phyloP scores from a whole-genome alignment of 1,284 basidiomycete species.

The Lignosus rhinocerotis region DNA sequence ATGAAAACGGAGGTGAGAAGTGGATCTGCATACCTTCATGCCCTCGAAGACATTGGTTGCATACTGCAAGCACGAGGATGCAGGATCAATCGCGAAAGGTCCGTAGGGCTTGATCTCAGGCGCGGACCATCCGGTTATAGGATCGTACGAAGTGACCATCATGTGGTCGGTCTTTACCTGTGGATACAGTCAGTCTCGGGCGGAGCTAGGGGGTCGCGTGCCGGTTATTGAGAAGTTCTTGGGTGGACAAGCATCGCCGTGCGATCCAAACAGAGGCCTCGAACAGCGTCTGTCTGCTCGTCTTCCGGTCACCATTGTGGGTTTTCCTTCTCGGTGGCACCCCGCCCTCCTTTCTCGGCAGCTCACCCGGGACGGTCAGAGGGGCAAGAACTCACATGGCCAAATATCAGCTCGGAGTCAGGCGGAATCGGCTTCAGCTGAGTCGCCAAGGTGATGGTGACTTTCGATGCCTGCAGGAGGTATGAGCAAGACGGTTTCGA shows the following conservation, averaged over 20 bases:
- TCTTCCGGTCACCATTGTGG: too few species aligned
- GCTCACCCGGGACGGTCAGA: too few species aligned
- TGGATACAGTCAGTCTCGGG: conserved; percentile 39
- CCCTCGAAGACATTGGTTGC: conserved; percentile 83
- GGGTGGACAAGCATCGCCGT: background rate
- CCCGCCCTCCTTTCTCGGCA: too few species aligned
- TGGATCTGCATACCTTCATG: conserved; percentile 64
- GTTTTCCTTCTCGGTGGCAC: too few species aligned
- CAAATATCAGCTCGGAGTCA: conserved; percentile 44
- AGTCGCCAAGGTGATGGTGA: conserved; percentile 39
- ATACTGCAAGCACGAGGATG: conserved; percentile 76
- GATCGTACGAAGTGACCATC: conserved; percentile 67
- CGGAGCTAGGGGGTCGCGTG: conserved; percentile 5
- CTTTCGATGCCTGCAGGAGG: conserved; percentile 43
- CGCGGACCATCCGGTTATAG: conserved; percentile 70
- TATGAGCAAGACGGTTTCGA: background rate
- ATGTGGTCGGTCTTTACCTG: conserved; percentile 72
- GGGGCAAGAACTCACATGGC: conserved; percentile 34
- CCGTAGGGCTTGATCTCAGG: conserved; percentile 81
- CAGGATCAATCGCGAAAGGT: conserved; percentile 73
- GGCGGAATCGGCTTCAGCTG: conserved; percentile 41
- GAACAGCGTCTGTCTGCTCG: too few species aligned
- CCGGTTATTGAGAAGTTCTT: background rate
- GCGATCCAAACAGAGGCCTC: too few species aligned
- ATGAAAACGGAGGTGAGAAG: background rate